A percentile compares a stretch with the other conserved stretches of the same genome.
phyloP scores from a whole-genome alignment of 2,329 filamentous ascomycete species.

The Xenosphaeropsis pyriputrescens region DNA sequence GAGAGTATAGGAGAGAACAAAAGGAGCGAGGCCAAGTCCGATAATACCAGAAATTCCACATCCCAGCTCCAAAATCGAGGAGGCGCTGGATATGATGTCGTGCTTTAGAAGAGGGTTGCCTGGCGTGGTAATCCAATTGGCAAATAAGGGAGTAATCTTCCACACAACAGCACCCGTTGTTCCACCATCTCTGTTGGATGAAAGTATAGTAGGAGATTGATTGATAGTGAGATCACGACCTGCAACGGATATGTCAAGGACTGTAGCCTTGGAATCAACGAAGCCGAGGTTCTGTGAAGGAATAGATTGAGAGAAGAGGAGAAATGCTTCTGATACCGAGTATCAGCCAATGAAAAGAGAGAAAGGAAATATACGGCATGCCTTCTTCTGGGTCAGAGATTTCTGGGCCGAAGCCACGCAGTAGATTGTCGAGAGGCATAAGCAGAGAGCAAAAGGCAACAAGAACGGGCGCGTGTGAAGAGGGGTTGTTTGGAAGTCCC shows the following conservation, averaged over 20 bases:
- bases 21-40: conserved; percentile 50
- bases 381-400: conserved; percentile 45
- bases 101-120: conserved; percentile 46
- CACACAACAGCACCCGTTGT: conserved; percentile 73
- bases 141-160: conserved; percentile 77
- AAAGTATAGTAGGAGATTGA: conserved; percentile 73
- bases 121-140: conserved; percentile 58
- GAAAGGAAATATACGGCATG: conserved; percentile 14
- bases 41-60: conserved; percentile 76
- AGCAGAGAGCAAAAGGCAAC: too few relatives aligned
- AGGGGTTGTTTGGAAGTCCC: too few relatives aligned
- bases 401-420: conserved; percentile 25
- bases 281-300: conserved; percentile 74
- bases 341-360: not conserved
- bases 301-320: conserved; percentile 66
- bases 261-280: conserved; percentile 53
- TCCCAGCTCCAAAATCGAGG: conserved; percentile 67
- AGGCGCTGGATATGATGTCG: conserved; percentile 34
- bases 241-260: conserved; percentile 52
- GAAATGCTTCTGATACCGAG: conserved; percentile 57
- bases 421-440: too few relatives aligned
- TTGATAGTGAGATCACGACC: conserved; percentile 59
- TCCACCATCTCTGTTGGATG: conserved; percentile 57
- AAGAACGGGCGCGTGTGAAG: too few relatives aligned
- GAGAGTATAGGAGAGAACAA: conserved; percentile 50